Evolutionary conservation across 345 rosid genomes (phyloP).

Genomic region (Adansonia digitata): DNA sequence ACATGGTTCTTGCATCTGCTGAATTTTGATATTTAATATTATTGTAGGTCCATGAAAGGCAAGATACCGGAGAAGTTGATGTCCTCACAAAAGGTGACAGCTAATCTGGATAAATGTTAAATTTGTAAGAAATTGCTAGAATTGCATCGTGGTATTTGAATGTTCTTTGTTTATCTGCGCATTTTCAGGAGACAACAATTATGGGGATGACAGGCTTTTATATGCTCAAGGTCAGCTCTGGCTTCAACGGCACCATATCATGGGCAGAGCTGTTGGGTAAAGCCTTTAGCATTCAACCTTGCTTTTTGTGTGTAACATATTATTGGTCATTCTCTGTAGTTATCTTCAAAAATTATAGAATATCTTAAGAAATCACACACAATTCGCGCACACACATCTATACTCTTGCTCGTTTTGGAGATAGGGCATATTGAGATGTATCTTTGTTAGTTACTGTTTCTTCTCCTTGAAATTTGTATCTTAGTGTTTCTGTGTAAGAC

Average conservation of each 20-base stretch:
- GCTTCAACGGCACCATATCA: constrained; percentile 78
- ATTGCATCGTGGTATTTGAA: not conserved
- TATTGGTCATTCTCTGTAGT: not conserved
- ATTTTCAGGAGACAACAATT: constrained; percentile 68
- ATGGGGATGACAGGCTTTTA: constrained; percentile 73
- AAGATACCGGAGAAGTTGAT: constrained; percentile 81
- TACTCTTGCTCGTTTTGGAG: not conserved
- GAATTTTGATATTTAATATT: constrained; percentile 6
- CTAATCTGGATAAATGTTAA: constrained; percentile 11
- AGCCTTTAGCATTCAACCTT: not conserved
- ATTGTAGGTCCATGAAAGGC: constrained; percentile 78
- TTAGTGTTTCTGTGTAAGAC: not conserved
- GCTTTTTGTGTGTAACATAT: not conserved
- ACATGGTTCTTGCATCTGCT: not conserved
- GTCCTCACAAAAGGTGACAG: constrained; percentile 86
- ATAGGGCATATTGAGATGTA: not conserved
- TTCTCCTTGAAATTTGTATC: not conserved
- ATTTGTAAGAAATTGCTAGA: not conserved
- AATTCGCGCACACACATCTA: not conserved
- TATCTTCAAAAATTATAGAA: not conserved
- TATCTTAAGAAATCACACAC: not conserved
- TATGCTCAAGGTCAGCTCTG: constrained; percentile 87
- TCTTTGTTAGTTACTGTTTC: not conserved
- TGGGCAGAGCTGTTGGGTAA: constrained; percentile 97
- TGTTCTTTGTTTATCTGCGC: constrained; percentile 5